Conservation (phyloP, 495 filamentous ascomycete species). For the Opeltia flavorubescens region DNA sequence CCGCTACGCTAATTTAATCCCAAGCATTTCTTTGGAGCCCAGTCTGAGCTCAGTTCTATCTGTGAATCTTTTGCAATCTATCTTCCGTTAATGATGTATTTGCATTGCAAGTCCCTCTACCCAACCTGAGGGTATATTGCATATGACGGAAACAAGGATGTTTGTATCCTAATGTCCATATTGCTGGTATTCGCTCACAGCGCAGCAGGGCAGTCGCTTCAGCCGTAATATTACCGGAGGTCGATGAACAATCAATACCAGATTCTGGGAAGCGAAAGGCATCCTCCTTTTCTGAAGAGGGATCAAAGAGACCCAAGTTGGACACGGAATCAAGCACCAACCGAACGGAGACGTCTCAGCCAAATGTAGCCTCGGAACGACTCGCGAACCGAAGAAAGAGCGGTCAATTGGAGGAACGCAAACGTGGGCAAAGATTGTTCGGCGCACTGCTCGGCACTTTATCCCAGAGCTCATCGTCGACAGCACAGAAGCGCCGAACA, state of each 20-base stretch:
- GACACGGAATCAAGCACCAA: slow-evolving; percentile 21
- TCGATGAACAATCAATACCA: slow-evolving; percentile 20
- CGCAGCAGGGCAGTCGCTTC: slow-evolving; percentile 41
- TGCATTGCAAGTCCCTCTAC: too few species aligned
- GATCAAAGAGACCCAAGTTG: slow-evolving; percentile 41
- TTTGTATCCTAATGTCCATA: slow-evolving; percentile 10
- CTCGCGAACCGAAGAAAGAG: slow-evolving; percentile 31
- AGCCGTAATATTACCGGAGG: slow-evolving; percentile 48
- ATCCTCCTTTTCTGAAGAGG: slow-evolving; percentile 38
- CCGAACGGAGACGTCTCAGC: slow-evolving; percentile 11
- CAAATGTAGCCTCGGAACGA: slow-evolving; percentile 11
- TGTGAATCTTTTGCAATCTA: too few species aligned
- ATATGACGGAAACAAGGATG: slow-evolving; percentile 22
- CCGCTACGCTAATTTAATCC: too few species aligned
- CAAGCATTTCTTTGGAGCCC: too few species aligned
- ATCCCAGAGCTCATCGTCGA: slow-evolving; percentile 55
- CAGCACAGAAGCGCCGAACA: slow-evolving; percentile 60
- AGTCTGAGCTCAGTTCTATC: too few species aligned
- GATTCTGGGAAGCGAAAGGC: slow-evolving; percentile 39
- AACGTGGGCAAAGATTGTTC: slow-evolving; percentile 78
- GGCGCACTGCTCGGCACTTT: slow-evolving; percentile 78
- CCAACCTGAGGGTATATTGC: too few species aligned
- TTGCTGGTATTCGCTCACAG: neutral
- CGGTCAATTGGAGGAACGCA: slow-evolving; percentile 60
- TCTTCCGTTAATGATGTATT: too few species aligned